Evolutionary conservation across 805 yeast genomes (phyloP).

Genomic region (Barnettozyma sucrosica): DNA sequence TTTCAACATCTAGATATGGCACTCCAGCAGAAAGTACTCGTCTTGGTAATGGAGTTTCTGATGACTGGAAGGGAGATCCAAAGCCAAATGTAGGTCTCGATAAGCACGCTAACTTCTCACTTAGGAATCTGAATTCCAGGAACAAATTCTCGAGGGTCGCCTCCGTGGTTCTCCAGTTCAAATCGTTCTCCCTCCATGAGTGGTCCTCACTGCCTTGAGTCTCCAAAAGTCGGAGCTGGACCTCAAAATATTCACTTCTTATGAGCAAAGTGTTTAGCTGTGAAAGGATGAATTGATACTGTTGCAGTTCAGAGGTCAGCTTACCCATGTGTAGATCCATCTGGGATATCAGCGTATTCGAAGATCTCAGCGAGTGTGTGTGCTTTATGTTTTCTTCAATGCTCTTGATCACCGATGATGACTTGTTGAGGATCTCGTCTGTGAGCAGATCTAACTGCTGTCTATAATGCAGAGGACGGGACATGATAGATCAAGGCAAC

Average conservation of each 20-base stretch:
- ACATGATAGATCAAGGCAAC: neutral
- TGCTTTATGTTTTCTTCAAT: conserved; percentile 22
- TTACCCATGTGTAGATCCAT: conserved; percentile 21
- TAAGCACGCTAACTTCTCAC: conserved; percentile 16
- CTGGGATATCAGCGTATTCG: conserved; percentile 14
- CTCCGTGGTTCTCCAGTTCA: conserved; percentile 40
- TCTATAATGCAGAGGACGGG: conserved; percentile 5
- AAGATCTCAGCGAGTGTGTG: conserved; percentile 18
- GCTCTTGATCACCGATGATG: conserved; percentile 15
- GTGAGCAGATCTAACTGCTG: conserved; percentile 21
- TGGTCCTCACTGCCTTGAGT: conserved; percentile 16
- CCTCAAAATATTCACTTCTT: conserved; percentile 28
- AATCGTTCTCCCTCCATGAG: conserved; percentile 27
- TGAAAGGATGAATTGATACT: conserved; percentile 26
- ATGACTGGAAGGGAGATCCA: neutral
- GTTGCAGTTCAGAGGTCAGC: conserved; percentile 18
- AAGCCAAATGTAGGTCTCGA: conserved; percentile 5
- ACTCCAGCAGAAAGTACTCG: neutral
- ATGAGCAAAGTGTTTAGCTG: conserved; percentile 25
- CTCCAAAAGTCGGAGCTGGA: conserved; percentile 25
- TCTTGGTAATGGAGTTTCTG: neutral
- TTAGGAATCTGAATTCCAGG: conserved; percentile 34
- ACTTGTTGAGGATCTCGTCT: conserved; percentile 17
- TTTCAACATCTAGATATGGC: neutral
- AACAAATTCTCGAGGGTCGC: conserved; percentile 40